Percentiles rank a stretch among this genome's conserved stretches.
Conservation (phyloP, 163 green algal species). For the Coccomyxa subellipsoidea region DNA sequence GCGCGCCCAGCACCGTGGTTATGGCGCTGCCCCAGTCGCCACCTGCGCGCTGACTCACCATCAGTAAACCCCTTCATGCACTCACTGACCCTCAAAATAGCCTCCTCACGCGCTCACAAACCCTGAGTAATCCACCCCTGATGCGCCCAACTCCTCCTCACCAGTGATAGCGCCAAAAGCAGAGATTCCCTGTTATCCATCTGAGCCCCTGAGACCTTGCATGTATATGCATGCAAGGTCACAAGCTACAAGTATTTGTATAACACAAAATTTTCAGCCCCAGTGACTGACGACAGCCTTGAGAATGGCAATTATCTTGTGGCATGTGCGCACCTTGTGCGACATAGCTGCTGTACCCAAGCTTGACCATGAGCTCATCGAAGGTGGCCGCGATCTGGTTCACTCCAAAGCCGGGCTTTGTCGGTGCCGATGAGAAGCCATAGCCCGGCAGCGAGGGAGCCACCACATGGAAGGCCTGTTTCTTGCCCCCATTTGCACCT, state of each 20-base stretch:
- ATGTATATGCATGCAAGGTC: no score
- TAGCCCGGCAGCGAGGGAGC: conserved; percentile 40
- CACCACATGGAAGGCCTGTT: conserved; percentile 29
- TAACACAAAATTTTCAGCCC: no score
- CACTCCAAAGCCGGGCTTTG: conserved; percentile 30
- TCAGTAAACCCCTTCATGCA: no score
- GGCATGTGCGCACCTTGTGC: conserved; percentile 23
- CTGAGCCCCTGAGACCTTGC: no score
- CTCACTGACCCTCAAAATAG: no score
- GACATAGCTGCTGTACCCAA: conserved; percentile 41
- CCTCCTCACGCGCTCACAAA: no score
- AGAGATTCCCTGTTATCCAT: no score
- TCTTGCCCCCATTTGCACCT: conserved; percentile 7
- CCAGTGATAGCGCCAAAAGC: no score
- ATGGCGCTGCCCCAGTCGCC: conserved; percentile 43
- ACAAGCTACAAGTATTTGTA: no score
- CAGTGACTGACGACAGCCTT: no score
- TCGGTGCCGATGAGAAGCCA: conserved; percentile 36
- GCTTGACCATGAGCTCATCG: conserved; percentile 36
- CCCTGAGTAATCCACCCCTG: no score
- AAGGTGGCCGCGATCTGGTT: conserved; percentile 31
- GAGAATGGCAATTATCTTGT: neutral
- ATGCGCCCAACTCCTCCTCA: no score
- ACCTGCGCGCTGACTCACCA: conserved; percentile 2
- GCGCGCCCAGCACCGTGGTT: conserved; percentile 20